Base-by-base conservation (phyloP, 768 basidiomycete genomes). In the Mycena polygramma region DNA sequence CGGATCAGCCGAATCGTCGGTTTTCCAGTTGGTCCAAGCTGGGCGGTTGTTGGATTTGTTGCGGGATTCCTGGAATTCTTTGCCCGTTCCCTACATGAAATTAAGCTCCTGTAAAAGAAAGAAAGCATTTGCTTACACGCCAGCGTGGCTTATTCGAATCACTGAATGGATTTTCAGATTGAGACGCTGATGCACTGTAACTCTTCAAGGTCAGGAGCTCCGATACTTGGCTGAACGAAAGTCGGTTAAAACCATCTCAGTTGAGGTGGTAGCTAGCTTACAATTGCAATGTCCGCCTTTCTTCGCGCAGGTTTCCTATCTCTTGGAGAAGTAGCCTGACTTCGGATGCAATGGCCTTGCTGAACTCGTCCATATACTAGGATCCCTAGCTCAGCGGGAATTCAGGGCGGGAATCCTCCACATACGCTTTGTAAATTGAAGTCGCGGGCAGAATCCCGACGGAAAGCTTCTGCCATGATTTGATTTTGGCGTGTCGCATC, bases 321-420 rank as follows among this genome's bases (percentile, higher is more conserved):
- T 95, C 94, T 37, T 86, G 87, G 15, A 95, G 86, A 19, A 95
- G 84, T 86, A 93, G 90, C 37, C 93, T 89, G 14, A 95, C 94
- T 82, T 95, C 94, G 22, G 87, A 85, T 2, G 94, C 92, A 53
- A 95, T 80, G 1, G 94, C 90, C 77, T 90, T 92, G 79, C 92
- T 94, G 81, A 95, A 95, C 66, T 95, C 93, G 69, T 95, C 92
- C 19, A 95, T 85, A 77, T 95, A 95, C 92, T 94, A 60, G 58
- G 57, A 49, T 55, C 6, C 30, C 54, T 17, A 55, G 8, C 2
- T 68, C 37, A 73, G 46, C 9, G 65, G 46, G 48, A 37, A 20
- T 20, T 20, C 26, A 8, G 35, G 15, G 19, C 54, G 35, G 11
- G 51, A 22, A 3, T 4, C 39, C 39, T 52, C n/a, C 49, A 82